Conservation (phyloP, 495 filamentous ascomycete species). For the Aspergillus carlsbadensis region DNA sequence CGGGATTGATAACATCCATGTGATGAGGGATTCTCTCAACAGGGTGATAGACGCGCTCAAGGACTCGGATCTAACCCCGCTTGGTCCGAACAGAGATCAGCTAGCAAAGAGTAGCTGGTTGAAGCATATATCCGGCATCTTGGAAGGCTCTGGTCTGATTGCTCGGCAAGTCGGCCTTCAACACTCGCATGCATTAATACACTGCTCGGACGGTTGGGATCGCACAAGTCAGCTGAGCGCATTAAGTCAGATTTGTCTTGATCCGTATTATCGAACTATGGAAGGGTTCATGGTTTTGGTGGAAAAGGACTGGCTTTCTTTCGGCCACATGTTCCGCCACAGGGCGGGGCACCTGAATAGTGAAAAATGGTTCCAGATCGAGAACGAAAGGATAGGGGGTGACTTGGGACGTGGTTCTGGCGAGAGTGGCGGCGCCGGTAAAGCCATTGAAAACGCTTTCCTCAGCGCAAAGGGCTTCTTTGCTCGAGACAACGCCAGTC, state of each 20-base stretch:
- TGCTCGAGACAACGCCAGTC: conserved; percentile 68
- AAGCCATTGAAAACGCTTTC: conserved; percentile 83
- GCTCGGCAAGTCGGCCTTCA: conserved; percentile 85
- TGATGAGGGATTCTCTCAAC: conserved; percentile 90
- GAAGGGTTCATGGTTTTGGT: conserved; percentile 94
- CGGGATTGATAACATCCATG: conserved; percentile 99
- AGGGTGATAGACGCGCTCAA: conserved; percentile 90
- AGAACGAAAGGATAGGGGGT: conserved; percentile 62
- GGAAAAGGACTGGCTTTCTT: conserved; percentile 98
- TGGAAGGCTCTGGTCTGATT: conserved; percentile 83
- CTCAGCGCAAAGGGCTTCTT: conserved; percentile 89
- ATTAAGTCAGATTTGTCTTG: conserved; percentile 89
- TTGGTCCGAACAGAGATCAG: conserved; percentile 80
- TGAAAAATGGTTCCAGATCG: conserved; percentile 92
- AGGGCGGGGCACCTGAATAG: conserved; percentile 81
- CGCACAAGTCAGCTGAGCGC: conserved; percentile 93
- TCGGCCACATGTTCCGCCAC: conserved; percentile 95
- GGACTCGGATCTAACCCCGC: conserved; percentile 81
- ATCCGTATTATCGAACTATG: conserved; percentile 93
- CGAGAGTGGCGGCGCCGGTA: conserved; percentile 59
- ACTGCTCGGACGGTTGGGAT: conserved; percentile 99
- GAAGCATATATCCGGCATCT: conserved; percentile 80
- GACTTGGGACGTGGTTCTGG: conserved; percentile 42
- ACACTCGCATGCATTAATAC: conserved; percentile 92
- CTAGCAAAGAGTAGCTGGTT: conserved; percentile 86